Evolutionary conservation across 2,329 filamentous ascomycete species (phyloP).

Genomic region (Coleophoma cylindrospora): DNA sequence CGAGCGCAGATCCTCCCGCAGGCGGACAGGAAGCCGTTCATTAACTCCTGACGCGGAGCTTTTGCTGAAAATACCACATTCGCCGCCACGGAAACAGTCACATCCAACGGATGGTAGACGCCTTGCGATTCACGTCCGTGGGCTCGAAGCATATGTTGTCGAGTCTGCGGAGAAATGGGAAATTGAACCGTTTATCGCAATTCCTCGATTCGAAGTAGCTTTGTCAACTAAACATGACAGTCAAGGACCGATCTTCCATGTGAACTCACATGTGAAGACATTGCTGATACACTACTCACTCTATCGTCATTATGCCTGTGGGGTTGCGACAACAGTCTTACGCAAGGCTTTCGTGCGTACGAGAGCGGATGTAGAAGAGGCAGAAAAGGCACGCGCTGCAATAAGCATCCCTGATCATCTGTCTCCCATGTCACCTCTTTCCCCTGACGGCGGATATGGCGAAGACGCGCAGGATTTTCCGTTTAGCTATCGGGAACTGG

Average conservation of each 20-base stretch:
- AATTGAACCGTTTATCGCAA: constrained; percentile 75
- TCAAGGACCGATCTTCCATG: constrained; percentile 81
- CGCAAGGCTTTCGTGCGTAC: constrained; percentile 61
- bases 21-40: constrained; percentile 70
- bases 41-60: constrained; percentile 63
- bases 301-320: constrained; percentile 86
- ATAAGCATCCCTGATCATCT: constrained; percentile 14
- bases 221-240: constrained; percentile 81
- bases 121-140: constrained; percentile 73
- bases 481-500: constrained; percentile 50
- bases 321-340: constrained; percentile 74
- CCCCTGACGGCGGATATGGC: constrained; percentile 16
- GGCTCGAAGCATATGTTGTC: constrained; percentile 85
- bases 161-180: constrained; percentile 84
- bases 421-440: constrained; percentile 16
- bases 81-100: constrained; percentile 47
- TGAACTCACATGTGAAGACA: constrained; percentile 76
- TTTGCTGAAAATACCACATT: constrained; percentile 42
- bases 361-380: constrained; percentile 38
- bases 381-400: constrained; percentile 26
- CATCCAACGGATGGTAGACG: constrained; percentile 69
- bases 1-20: constrained; percentile 52
- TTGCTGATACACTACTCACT: constrained; percentile 85
- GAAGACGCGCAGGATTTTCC: constrained; percentile 19
- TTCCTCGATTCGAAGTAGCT: constrained; percentile 83